Evolutionary conservation across 2,329 filamentous ascomycete genomes (phyloP).

Genomic region (Anthostomella pinea): DNA sequence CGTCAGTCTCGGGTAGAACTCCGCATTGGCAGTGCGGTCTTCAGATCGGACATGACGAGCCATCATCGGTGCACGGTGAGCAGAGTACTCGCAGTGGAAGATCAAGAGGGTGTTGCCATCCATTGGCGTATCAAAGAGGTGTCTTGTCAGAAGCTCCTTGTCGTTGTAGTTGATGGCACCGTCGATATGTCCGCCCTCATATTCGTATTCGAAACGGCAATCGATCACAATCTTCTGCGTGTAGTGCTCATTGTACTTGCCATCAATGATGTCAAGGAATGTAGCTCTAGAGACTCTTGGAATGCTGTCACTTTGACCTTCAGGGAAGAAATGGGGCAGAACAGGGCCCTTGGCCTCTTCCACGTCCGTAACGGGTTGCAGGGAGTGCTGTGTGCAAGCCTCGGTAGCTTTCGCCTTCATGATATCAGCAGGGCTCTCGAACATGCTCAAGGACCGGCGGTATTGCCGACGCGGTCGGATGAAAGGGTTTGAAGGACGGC

Average conservation of each 20-base stretch:
- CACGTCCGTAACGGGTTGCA: slow-evolving; percentile 79
- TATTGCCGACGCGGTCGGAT: slow-evolving; percentile 82
- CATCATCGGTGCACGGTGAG: slow-evolving; percentile 93
- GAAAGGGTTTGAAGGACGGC: slow-evolving; percentile 70
- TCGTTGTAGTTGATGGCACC: slow-evolving; percentile 96
- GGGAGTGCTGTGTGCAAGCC: slow-evolving; percentile 47
- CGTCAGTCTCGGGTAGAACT: slow-evolving; percentile 82
- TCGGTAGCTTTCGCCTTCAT: slow-evolving; percentile 74
- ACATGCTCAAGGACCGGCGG: slow-evolving; percentile 95
- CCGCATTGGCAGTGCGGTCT: slow-evolving; percentile 81
- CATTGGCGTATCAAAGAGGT: slow-evolving; percentile 70
- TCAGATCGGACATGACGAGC: slow-evolving; percentile 87
- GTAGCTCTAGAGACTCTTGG: slow-evolving; percentile 83
- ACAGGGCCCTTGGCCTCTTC: slow-evolving; percentile 71
- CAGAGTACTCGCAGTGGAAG: slow-evolving; percentile 98
- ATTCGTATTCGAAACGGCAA: slow-evolving; percentile 98
- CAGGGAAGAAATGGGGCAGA: slow-evolving; percentile 79
- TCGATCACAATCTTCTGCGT: slow-evolving; percentile 86
- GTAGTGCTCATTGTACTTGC: slow-evolving; percentile 73
- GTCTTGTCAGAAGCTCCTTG: slow-evolving; percentile 78
- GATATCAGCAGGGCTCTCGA: slow-evolving; percentile 84
- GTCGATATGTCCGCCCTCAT: slow-evolving; percentile 91
- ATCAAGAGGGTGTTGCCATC: slow-evolving; percentile 75
- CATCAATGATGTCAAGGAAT: slow-evolving; percentile 82
- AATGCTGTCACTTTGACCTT: slow-evolving; percentile 79